A percentile compares a stretch with the other conserved stretches of the same genome.
Evolutionary conservation across 192 early-diverging fungal species (phyloP).

Genomic region (Mortierella hygrophila): DNA sequence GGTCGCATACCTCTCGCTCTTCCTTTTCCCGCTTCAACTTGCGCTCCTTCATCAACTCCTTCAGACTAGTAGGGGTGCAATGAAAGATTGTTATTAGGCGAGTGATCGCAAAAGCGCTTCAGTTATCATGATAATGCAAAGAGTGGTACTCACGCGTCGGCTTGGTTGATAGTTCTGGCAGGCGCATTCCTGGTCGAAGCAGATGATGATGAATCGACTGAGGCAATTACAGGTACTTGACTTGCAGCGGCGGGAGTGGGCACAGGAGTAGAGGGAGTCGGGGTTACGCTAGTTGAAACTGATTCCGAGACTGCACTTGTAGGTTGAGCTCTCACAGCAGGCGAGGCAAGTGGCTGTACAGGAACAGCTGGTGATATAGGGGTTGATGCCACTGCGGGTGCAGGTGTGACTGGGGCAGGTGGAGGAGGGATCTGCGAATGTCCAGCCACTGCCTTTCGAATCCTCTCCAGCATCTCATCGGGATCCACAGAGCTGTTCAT

Average conservation of each 20-base stretch:
- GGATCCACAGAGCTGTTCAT: constrained; percentile 41
- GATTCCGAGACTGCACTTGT: background rate
- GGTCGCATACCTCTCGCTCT: constrained; percentile 26
- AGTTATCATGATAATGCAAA: background rate
- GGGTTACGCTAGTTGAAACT: background rate
- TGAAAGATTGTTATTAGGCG: background rate
- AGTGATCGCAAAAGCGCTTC: background rate
- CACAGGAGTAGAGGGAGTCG: background rate
- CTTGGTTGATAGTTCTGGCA: constrained; percentile 6
- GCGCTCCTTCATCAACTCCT: constrained; percentile 47
- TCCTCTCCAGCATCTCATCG: constrained; percentile 43
- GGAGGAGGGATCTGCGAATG: constrained; percentile 48
- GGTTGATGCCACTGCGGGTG: background rate
- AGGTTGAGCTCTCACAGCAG: background rate
- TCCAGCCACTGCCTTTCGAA: constrained; percentile 30
- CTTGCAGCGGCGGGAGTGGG: background rate
- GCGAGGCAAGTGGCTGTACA: background rate
- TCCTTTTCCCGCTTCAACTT: constrained; percentile 49
- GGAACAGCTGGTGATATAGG: background rate
- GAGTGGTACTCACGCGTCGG: constrained; percentile 10
- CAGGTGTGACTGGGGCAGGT: background rate
- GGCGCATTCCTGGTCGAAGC: background rate
- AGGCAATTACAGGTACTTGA: background rate
- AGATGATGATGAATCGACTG: background rate
- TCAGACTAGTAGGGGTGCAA: constrained; percentile 19